A percentile compares a stretch with the other conserved stretches of the same genome.
Conservation (phyloP, 1,139 yeast genomes). For the Blastobotrys ciferrii region DNA sequence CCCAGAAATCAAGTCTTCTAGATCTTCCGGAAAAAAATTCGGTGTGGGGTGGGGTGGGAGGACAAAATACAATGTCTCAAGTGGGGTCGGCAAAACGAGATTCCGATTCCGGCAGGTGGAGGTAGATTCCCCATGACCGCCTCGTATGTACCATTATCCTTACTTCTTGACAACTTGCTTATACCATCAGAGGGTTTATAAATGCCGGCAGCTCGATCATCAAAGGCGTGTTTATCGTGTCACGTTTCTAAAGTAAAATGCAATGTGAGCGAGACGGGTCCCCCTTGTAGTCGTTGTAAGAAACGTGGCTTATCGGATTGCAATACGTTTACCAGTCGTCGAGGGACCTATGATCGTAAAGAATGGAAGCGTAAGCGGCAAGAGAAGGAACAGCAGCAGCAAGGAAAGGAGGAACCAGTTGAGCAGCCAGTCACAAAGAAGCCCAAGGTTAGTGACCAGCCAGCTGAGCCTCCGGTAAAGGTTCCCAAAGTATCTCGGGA, state of each 20-base stretch:
- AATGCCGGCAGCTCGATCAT: too few species aligned
- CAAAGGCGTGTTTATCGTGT: constrained; percentile 16
- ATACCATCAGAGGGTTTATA: too few species aligned
- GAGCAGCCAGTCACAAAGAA: too few species aligned
- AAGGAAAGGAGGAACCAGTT: background rate
- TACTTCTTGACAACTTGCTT: too few species aligned
- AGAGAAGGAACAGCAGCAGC: background rate
- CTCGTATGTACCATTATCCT: too few species aligned
- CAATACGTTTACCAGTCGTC: constrained; percentile 10
- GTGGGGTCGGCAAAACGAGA: too few species aligned
- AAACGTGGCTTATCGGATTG: constrained; percentile 11
- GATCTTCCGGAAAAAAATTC: too few species aligned
- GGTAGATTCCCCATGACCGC: too few species aligned
- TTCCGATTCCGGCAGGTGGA: too few species aligned
- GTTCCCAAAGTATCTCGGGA: background rate
- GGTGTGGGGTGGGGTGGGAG: too few species aligned
- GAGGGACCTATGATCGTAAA: constrained; percentile 14
- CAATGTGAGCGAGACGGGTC: constrained; percentile 15
- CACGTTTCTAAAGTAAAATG: constrained; percentile 19
- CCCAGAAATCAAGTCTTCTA: too few species aligned
- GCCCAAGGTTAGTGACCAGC: background rate
- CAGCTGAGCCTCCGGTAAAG: background rate
- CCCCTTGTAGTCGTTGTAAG: constrained; percentile 19
- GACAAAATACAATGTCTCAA: too few species aligned
- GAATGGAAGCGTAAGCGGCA: constrained; percentile 4